Conservation (phyloP, 1,284 basidiomycete genomes). For the Tausonia pullulans region DNA sequence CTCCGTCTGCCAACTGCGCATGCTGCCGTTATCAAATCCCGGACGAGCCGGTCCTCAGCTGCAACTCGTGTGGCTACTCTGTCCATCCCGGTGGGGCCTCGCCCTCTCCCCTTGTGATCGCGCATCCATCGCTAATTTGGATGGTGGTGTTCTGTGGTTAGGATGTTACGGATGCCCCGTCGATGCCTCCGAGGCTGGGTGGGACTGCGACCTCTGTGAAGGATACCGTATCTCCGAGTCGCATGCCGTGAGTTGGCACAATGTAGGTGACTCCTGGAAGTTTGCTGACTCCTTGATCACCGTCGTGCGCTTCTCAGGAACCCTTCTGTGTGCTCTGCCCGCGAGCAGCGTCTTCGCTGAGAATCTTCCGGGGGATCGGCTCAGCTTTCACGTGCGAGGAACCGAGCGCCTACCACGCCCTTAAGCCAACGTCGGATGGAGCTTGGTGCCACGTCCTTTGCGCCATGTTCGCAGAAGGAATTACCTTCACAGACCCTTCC, state of each 20-base stretch:
- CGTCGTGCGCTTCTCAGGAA: too few relatives aligned
- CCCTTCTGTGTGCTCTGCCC: too few relatives aligned
- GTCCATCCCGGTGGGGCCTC: neutral
- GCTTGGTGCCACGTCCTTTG: slow-evolving; percentile 68
- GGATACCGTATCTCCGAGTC: too few relatives aligned
- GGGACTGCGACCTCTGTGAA: neutral
- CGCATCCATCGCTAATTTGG: too few relatives aligned
- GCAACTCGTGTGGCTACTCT: neutral
- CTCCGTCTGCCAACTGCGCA: neutral
- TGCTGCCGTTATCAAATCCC: neutral
- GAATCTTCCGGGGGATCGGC: too few relatives aligned
- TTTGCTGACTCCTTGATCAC: too few relatives aligned
- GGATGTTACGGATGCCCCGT: neutral
- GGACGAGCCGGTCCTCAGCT: neutral
- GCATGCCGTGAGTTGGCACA: too few relatives aligned
- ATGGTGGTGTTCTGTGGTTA: too few relatives aligned
- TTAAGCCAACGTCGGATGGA: slow-evolving; percentile 79
- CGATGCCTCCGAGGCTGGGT: neutral
- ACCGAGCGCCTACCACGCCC: slow-evolving; percentile 41
- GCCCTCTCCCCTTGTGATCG: too few relatives aligned
- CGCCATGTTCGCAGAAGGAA: slow-evolving; percentile 68
- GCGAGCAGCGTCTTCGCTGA: too few relatives aligned
- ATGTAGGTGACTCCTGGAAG: too few relatives aligned
- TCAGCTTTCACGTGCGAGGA: too few relatives aligned
- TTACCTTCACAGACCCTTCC: slow-evolving; percentile 57